Evolutionary conservation across 192 early-diverging fungal genomes (phyloP), one percentile per base, ranked within the genome.

Genomic region (Entomortierella parvispora): DNA sequence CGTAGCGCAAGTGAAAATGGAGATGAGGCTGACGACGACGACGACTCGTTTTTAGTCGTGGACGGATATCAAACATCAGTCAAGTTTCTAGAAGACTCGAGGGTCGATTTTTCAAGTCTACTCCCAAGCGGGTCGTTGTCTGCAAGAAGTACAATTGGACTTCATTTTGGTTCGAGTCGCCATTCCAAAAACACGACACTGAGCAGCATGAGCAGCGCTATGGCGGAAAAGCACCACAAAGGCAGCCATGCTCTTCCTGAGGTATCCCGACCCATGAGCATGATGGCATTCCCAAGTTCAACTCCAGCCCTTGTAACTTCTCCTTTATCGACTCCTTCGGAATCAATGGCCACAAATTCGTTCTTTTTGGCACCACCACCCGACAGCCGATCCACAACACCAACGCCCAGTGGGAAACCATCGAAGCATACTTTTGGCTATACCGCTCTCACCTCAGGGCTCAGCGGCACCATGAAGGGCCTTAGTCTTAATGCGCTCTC

Each of bases 401-500:
- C 74, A 4, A 77, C 65, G 2, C 66, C 74, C 12, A 65, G 74
- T 15, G 53, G 33, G 26, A 77, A 63, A 33, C 37, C 37, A 9
- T 68, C 66, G 29, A 77, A 59, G 20, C 28, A 67, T 7, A 45
- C 74, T 8, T 68, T 77, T 49, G 65, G 65, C 9, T 77, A 77
- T 47, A 58, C 58, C n/a, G 48, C 72, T 3, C 54, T 77, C 20
- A 53, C 74, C 10, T 64, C 65, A 12, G 74, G 74, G 45, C 60
- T 77, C 37, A 68, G 65, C 31, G 74, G 74, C 15, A 77, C 74
- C 0, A 77, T 77, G 74, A 77, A 77, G 56, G 74, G 74, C 11
- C 56, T 77, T 12, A 77, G 74, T 52, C 48, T 77, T 9, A 77
- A 77, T 23, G 20, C 65, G 12, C 61, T 77, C 2, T 77, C 74